Evolutionary conservation across 228 moss, liverwort and hornwort genomes (phyloP).

Genomic region (Sphagnum magellanicum): DNA sequence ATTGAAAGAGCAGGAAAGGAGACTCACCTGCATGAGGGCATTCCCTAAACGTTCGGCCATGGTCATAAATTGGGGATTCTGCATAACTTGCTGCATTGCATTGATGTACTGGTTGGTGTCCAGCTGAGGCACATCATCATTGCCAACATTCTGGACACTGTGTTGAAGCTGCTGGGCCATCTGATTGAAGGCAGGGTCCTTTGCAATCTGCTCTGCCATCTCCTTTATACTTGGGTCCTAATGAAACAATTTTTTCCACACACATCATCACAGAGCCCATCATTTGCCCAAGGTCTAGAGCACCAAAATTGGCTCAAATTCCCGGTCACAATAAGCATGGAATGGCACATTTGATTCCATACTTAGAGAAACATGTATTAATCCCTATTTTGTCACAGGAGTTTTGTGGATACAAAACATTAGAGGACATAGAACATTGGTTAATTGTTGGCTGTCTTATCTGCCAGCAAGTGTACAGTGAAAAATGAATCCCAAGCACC

Average conservation of each 20-base stretch:
- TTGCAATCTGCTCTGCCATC: conserved; percentile 99
- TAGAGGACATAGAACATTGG: too few relatives aligned
- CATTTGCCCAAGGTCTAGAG: too few relatives aligned
- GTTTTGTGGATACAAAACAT: too few relatives aligned
- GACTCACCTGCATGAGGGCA: conserved; percentile 28
- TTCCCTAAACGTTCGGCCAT: conserved; percentile 99
- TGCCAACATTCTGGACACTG: conserved; percentile 76
- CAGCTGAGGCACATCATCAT: conserved; percentile 76
- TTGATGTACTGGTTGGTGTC: conserved; percentile 89
- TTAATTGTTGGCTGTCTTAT: too few relatives aligned
- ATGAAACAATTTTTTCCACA: background rate
- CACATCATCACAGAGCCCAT: background rate
- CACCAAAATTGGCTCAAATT: background rate
- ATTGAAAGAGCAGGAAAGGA: too few relatives aligned
- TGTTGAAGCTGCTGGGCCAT: conserved; percentile 97
- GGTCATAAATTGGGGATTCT: conserved; percentile 98
- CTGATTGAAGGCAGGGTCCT: conserved; percentile 97
- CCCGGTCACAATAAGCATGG: background rate
- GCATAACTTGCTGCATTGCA: conserved; percentile 99
- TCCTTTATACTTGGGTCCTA: conserved; percentile 99
- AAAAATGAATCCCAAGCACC: conserved; percentile 47
- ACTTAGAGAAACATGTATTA: background rate
- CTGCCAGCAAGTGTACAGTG: conserved; percentile 20
- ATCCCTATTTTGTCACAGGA: too few relatives aligned
- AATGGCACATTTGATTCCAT: background rate